Evolutionary conservation across 2,329 filamentous ascomycete species (phyloP).

Genomic region (Rutstroemia sp.): DNA sequence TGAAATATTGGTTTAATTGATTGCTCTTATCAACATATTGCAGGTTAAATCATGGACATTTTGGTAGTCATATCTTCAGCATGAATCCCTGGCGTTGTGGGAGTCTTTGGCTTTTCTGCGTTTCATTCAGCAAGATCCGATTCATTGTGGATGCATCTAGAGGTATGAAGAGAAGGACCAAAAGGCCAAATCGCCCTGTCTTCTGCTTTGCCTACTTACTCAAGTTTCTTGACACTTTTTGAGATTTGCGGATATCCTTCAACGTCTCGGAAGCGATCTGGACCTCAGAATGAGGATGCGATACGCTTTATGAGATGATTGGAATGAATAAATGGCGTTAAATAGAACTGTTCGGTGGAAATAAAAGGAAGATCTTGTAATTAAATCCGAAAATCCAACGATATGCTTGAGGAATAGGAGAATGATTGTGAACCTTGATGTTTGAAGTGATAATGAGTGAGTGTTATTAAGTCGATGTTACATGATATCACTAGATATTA

Average conservation of each 20-base stretch:
- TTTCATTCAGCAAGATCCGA: background rate
- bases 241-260: background rate
- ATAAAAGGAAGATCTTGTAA: conserved; percentile 1
- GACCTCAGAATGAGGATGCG: conserved; percentile 1
- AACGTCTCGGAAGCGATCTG: background rate
- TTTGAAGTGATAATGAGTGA: background rate
- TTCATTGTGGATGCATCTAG: conserved; percentile 2
- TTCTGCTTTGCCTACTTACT: conserved; percentile 5
- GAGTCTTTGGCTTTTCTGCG: conserved; percentile 2
- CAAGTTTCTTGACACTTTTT: conserved; percentile 2
- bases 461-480: background rate
- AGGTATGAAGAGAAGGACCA: background rate
- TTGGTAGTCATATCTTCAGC: conserved; percentile 14
- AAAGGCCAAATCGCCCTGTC: background rate
- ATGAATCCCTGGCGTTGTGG: conserved; percentile 23
- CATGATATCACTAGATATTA: background rate
- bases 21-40: conserved; percentile 8
- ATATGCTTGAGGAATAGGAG: too few relatives aligned
- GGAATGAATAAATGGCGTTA: conserved; percentile 5
- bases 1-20: background rate
- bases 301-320: conserved; percentile 3
- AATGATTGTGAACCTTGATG: background rate
- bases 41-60: conserved; percentile 18
- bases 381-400: background rate
- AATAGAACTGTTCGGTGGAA: conserved; percentile 5